Percentiles rank a stretch among this genome's conserved stretches.
Conservation (phyloP, 192 early-diverging fungal genomes). For the Entophlyctis luteolus region DNA sequence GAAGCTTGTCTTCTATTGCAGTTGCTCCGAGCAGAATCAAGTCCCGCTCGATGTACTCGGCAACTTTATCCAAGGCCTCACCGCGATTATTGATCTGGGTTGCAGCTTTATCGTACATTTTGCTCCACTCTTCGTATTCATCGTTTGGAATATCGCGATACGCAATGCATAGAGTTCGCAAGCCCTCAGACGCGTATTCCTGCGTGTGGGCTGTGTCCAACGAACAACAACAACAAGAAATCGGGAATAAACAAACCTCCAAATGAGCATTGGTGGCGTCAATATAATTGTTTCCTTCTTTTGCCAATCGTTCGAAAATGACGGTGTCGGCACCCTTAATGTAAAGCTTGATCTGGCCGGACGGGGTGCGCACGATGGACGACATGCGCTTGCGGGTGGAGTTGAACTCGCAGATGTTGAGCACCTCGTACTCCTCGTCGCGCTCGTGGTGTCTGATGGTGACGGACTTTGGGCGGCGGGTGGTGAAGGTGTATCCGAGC, state of each 20-base stretch:
- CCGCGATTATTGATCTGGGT: constrained; percentile 87
- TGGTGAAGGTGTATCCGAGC: constrained; percentile 54
- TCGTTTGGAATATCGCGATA: constrained; percentile 86
- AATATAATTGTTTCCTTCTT: constrained; percentile 64
- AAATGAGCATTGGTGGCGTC: constrained; percentile 70
- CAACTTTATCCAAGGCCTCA: constrained; percentile 84
- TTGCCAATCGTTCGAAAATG: constrained; percentile 82
- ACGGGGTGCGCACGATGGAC: constrained; percentile 81
- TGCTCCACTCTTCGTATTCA: constrained; percentile 81
- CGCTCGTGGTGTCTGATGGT: constrained; percentile 37
- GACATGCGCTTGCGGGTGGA: constrained; percentile 99
- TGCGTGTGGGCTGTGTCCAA: too few relatives aligned
- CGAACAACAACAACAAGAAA: neutral
- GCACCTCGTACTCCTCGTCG: constrained; percentile 79
- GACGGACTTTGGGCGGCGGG: constrained; percentile 52
- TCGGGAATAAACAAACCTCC: constrained; percentile 43
- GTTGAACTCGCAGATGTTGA: constrained; percentile 98
- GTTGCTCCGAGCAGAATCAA: constrained; percentile 91
- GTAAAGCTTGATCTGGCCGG: constrained; percentile 81
- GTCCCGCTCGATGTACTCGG: constrained; percentile 92
- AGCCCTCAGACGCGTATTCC: constrained; percentile 92
- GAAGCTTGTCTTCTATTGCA: constrained; percentile 97
- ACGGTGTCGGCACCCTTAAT: constrained; percentile 98
- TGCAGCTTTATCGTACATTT: constrained; percentile 75
- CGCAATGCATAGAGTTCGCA: constrained; percentile 93